Percentiles rank a stretch among this genome's conserved stretches.
phyloP scores from a whole-genome alignment of 306 rosid genomes.

The Ormosia semicastrata region DNA sequence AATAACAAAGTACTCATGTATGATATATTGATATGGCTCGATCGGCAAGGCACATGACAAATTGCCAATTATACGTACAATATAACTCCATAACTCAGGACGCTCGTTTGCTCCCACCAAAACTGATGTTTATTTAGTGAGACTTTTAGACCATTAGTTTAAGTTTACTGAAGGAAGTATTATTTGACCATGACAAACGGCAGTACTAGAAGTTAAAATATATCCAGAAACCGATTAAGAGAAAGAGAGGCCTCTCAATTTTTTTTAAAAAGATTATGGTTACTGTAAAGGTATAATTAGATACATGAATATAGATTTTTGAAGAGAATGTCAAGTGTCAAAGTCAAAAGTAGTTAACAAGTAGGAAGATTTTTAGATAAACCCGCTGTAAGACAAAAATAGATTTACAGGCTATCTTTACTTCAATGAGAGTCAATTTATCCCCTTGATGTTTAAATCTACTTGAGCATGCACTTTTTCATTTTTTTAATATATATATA shows the following conservation, averaged over 20 bases:
- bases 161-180: neutral
- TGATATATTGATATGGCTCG: neutral
- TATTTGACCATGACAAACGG: neutral
- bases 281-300: slow-evolving; percentile 1
- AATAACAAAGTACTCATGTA: neutral
- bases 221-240: neutral
- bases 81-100: neutral
- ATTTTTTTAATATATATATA: no score
- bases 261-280: neutral
- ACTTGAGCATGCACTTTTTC: neutral
- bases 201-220: neutral
- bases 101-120: neutral
- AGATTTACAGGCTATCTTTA: neutral
- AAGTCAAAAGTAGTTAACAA: neutral
- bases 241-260: neutral
- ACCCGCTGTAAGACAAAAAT: neutral
- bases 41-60: neutral
- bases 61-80: neutral
- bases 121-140: neutral
- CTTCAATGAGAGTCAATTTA: neutral
- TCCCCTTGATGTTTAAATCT: neutral
- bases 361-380: neutral
- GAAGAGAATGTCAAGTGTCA: slow-evolving; percentile 22
- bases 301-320: neutral
- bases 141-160: no score